Evolutionary conservation across 352 stramenopile genomes (phyloP).

Genomic region (Pythium phragmiticola): DNA sequence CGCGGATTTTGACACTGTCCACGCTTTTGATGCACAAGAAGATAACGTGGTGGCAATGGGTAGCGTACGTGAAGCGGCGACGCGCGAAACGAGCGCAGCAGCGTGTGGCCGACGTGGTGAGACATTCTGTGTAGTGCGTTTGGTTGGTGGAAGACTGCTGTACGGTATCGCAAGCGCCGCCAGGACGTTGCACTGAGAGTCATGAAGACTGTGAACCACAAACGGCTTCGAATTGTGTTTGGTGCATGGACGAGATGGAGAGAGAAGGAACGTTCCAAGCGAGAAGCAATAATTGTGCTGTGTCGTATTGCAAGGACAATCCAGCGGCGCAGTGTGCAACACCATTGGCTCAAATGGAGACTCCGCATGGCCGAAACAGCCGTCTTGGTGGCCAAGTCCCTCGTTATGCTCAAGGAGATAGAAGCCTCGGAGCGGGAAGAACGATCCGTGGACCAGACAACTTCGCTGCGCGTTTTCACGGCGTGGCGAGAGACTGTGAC

Average conservation of each 20-base stretch:
- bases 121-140: slow-evolving; percentile 1
- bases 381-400: slow-evolving; percentile 3
- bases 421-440: slow-evolving; percentile 6
- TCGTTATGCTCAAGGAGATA: slow-evolving; percentile 5
- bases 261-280: slow-evolving; percentile 1
- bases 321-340: slow-evolving; percentile 1
- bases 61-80: background rate
- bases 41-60: slow-evolving; percentile 9
- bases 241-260: slow-evolving; percentile 2
- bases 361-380: background rate
- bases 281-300: slow-evolving; percentile 10
- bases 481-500: slow-evolving; percentile 5
- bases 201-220: background rate
- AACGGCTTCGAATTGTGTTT: background rate
- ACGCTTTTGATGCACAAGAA: slow-evolving; percentile 6
- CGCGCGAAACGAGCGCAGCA: slow-evolving; percentile 4
- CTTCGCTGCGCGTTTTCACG: slow-evolving; percentile 8
- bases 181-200: background rate
- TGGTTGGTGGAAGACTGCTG: background rate
- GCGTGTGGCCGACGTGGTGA: slow-evolving; percentile 5
- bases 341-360: slow-evolving; percentile 10
- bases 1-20: slow-evolving; percentile 1
- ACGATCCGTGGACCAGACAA: background rate
- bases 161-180: background rate
- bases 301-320: slow-evolving; percentile 1